Percentiles rank a stretch among this genome's conserved stretches.
These are phyloP conservation scores for Phytophthora vignae DNA, from an alignment of 352 stramenopile genomes.

Conservation along the genomic window DNA sequence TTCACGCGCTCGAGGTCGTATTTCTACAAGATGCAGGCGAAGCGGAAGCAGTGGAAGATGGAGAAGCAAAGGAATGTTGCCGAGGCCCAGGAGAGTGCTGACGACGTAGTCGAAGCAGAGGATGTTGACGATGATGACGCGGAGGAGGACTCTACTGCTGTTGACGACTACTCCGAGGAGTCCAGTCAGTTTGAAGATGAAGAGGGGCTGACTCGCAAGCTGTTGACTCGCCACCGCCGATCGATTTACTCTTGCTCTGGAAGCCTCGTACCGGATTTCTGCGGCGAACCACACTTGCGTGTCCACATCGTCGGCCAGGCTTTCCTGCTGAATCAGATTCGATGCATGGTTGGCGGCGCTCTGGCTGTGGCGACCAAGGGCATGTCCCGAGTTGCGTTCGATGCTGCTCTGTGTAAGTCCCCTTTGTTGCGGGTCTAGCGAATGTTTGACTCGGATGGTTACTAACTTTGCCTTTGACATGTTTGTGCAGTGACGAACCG, in stretches of 20 bases:
- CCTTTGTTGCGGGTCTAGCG: background rate
- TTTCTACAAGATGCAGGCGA: conserved; percentile 80
- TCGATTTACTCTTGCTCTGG: conserved; percentile 84
- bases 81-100: conserved; percentile 12
- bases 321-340: conserved; percentile 92
- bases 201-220: conserved; percentile 54
- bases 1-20: conserved; percentile 86
- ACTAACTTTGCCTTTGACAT: conserved; percentile 8
- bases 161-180: conserved; percentile 29
- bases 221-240: conserved; percentile 71
- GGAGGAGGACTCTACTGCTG: conserved; percentile 21
- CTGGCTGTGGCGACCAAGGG: conserved; percentile 82
- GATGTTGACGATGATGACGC: conserved; percentile 18
- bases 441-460: background rate
- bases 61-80: conserved; percentile 20
- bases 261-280: conserved; percentile 66
- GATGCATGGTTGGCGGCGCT: conserved; percentile 90
- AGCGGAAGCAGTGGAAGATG: conserved; percentile 35
- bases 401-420: conserved; percentile 69
- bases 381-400: conserved; percentile 71
- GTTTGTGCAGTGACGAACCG: conserved; percentile 62
- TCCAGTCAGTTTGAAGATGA: conserved; percentile 55
- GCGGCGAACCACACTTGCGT: conserved; percentile 67
- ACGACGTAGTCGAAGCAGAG: conserved; percentile 14
- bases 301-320: conserved; percentile 84